Evolutionary conservation across 2,329 filamentous ascomycete species (phyloP), one percentile per base, ranked within the genome.

Genomic region (Alternaria arborescens): DNA sequence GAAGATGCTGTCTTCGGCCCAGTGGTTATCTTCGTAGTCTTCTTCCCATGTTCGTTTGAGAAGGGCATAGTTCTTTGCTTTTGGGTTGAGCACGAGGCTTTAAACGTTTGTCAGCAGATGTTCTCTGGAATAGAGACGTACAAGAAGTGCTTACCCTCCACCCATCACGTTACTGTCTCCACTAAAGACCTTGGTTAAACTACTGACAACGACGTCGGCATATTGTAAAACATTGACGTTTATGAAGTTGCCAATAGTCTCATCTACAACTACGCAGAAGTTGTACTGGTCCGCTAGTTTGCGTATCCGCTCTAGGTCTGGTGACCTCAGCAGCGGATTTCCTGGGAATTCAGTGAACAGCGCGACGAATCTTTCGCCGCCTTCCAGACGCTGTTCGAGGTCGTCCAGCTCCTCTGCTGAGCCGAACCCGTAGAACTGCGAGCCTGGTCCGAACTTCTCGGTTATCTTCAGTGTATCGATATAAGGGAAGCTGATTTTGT

Each of bases 91-190:
- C 16, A 90, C 84, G 14, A 84, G 82, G 66, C 86, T 83, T 59
- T 8, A 3, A 24, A 24, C 5, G 8, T 11, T 8, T 38, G 55
- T 73, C 10, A 71, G 65, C 52, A 40, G 12, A n/a, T 12, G 24
- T 6, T 38, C n/a, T 38, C 46, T 22, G 10, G 2, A 7, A 16
- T 8, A 16, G 0, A 24, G 32, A 32, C 5, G 20, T 11, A 47
- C 32, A 8, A 30, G 11, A 20, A 26, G 14, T 16, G 64, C 69
- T 58, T 65, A 82, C 82, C 89, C 91, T 57, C 95, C 95, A 60
- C 94, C 95, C 94, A 98, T 98, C 68, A 99, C 95, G 78, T 99
- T 98, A 78, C 92, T 95, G 79, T 97, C 95, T 52, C 95, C 95
- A 57, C 93, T 97, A 81, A 99, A 99, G 55, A 98, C 91, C 79